Percentiles rank a stretch among this genome's conserved stretches.
phyloP scores from a whole-genome alignment of 192 early-diverging fungal genomes.

The Paraglomus brasilianum region DNA sequence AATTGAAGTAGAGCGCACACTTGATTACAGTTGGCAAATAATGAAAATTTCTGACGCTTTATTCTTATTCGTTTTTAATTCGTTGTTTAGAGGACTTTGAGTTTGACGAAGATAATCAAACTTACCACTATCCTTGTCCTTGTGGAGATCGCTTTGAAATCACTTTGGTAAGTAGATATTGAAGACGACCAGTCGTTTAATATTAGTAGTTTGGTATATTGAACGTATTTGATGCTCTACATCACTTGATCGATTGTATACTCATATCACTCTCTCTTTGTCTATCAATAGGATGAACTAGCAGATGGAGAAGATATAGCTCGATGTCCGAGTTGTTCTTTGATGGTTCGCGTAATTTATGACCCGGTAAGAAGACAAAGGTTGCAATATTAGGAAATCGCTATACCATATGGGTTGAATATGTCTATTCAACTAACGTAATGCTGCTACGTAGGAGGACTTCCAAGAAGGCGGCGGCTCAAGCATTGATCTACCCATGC shows the following conservation, averaged over 20 bases:
- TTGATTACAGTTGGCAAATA: background rate
- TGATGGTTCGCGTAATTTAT: conserved; percentile 88
- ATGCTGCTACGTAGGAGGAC: conserved; percentile 1
- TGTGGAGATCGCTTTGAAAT: conserved; percentile 96
- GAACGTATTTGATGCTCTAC: background rate
- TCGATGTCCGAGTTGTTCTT: conserved; percentile 88
- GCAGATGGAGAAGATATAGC: conserved; percentile 84
- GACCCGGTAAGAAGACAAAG: conserved; percentile 54
- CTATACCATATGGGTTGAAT: background rate
- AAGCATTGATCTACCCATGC: too few relatives aligned
- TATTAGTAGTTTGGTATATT: background rate
- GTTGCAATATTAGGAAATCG: background rate
- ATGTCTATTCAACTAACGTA: too few relatives aligned
- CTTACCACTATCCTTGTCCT: conserved; percentile 93
- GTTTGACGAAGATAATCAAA: conserved; percentile 78
- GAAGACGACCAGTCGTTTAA: background rate
- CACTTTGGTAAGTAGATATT: conserved; percentile 53
- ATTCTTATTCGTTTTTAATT: background rate
- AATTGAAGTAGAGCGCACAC: background rate
- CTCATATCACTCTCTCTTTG: background rate
- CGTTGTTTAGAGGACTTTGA: conserved; percentile 77
- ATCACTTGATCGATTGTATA: background rate
- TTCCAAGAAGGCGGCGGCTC: background rate
- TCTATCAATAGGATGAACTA: conserved; percentile 61
- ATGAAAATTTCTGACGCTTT: conserved; percentile 34